Evolutionary conservation across 208 protist species (phyloP).

Genomic region (Wallacemonas rigidus): DNA sequence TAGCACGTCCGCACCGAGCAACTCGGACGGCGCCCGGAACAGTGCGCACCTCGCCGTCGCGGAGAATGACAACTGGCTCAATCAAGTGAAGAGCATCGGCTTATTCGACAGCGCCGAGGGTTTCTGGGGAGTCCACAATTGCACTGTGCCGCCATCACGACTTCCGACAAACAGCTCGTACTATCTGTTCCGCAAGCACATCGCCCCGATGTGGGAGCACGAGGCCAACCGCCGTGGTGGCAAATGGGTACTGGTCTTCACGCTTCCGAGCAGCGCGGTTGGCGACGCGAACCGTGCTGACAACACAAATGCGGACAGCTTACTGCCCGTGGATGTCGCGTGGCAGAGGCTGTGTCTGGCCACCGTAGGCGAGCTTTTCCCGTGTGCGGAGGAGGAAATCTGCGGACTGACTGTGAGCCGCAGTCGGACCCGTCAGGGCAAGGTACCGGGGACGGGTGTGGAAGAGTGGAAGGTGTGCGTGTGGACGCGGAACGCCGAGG

Average conservation of each 20-base stretch:
- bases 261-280: background rate
- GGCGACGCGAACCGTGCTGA: slow-evolving; percentile 8
- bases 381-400: slow-evolving; percentile 79
- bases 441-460: background rate
- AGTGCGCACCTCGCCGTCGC: background rate
- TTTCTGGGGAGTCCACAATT: slow-evolving; percentile 83
- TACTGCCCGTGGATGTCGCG: slow-evolving; percentile 65
- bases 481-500: slow-evolving; percentile 83
- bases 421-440: slow-evolving; percentile 21
- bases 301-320: slow-evolving; percentile 15
- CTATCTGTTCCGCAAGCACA: slow-evolving; percentile 88
- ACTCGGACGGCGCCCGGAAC: slow-evolving; percentile 1
- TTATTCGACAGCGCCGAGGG: slow-evolving; percentile 90
- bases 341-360: slow-evolving; percentile 81
- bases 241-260: slow-evolving; percentile 82
- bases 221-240: slow-evolving; percentile 88
- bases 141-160: slow-evolving; percentile 73
- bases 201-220: slow-evolving; percentile 92
- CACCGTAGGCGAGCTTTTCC: slow-evolving; percentile 82
- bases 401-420: slow-evolving; percentile 81
- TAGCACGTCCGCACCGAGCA: slow-evolving; percentile 17
- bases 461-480: slow-evolving; percentile 82
- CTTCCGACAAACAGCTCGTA: slow-evolving; percentile 76
- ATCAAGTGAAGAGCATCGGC: slow-evolving; percentile 78
- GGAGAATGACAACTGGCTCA: slow-evolving; percentile 68